Percentiles rank a stretch among this genome's conserved stretches.
Evolutionary conservation across 169 alveolate species (phyloP).

Genomic region (Plasmodium yoelii): DNA sequence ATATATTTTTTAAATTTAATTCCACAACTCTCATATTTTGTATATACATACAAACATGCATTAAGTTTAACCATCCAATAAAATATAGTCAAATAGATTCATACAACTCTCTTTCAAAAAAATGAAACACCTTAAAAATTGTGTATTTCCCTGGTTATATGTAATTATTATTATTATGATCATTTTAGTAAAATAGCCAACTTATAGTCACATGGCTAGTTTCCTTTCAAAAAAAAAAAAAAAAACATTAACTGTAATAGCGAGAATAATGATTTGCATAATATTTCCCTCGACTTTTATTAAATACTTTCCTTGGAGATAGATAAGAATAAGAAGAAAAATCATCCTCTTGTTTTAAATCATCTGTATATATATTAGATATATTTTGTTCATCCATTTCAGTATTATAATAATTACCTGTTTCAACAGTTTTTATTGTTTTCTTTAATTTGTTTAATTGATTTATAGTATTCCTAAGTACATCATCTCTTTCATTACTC

Average conservation of each 20-base stretch:
- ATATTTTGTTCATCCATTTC: conserved; percentile 7
- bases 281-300: background rate
- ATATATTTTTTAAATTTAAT: too few relatives aligned
- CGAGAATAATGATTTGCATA: conserved; percentile 22
- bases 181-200: too few relatives aligned
- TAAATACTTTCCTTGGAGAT: background rate
- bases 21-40: too few relatives aligned
- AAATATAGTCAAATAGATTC: too few relatives aligned
- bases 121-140: too few relatives aligned
- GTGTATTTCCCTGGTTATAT: too few relatives aligned
- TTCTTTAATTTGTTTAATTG: conserved; percentile 44
- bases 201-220: too few relatives aligned
- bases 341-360: conserved; percentile 6
- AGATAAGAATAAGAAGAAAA: conserved; percentile 24
- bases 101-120: too few relatives aligned
- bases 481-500: background rate
- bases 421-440: conserved; percentile 42
- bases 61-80: too few relatives aligned
- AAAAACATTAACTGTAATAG: conserved; percentile 6
- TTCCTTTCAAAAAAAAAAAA: too few relatives aligned
- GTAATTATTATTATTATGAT: too few relatives aligned
- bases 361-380: background rate
- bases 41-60: too few relatives aligned
- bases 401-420: conserved; percentile 11
- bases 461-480: conserved; percentile 18